Evolutionary conservation across 169 alveolate genomes (phyloP), one percentile per base, ranked within the genome.

Genomic region (Plasmodium cynomolgi): DNA sequence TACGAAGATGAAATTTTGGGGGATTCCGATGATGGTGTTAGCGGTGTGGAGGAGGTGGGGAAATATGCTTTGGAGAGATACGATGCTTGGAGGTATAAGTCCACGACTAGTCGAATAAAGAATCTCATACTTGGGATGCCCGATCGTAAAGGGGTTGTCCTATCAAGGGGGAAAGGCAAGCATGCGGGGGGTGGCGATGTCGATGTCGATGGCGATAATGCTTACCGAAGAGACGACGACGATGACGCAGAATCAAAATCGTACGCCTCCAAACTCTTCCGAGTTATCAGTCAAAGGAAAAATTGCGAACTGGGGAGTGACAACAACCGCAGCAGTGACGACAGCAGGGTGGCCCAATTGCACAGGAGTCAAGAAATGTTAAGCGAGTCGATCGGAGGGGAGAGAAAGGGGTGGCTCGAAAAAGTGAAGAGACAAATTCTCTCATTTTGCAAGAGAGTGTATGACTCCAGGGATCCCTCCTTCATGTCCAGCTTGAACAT

Each of bases 1-100:
- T 17, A 26, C 56, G 94, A 44, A 13, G 86, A 90, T 41, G 47
- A 31, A 50, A 29, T 79, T 47, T 39, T 39, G 26, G 37, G 44
- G 20, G 41, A 58, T 1, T 47, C 83, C 1, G 73, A 90, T 62
- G 68, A 75, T 9, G 83, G 56, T 29, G 29, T n/a, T 15, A 80
- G 83, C 23, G 84, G 72, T 58, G 72, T 90, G 31, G 94, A 90
- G 68, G 93, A 85, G 44, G 72, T 84, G n/a, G 84, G 80, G 41
- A 80, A 50, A 0, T 86, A 44, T 54, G 41, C 41, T 33, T 23
- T 84, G 44, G 83, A n/a, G 74, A 33, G 54, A 84, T 82, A 62
- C 33, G 74, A 23, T 15, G 79, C 34, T 2, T 47, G 71, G 31
- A 50, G 31, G 50, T 31, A 31, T 41, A 79, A 79, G n/a, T 33